These are phyloP conservation scores for Ceratocystis alfenasii DNA, from an alignment of 2,329 filamentous ascomycete genomes.

Conservation along the genomic window DNA sequence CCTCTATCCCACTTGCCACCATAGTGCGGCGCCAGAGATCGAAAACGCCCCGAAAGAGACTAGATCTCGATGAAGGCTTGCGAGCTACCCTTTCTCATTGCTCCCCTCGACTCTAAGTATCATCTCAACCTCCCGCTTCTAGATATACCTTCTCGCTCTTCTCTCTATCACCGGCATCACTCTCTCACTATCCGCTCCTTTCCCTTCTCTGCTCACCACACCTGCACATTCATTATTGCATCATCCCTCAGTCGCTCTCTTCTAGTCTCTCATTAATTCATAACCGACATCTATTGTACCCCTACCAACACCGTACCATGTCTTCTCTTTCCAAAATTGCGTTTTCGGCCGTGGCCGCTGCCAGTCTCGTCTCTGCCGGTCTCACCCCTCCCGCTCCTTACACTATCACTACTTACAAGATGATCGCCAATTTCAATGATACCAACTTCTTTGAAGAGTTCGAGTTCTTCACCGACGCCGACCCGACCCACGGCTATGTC, in stretches of 20 bases:
- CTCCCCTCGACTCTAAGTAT: not conserved
- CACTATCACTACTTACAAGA: constrained; percentile 30
- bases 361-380: constrained; percentile 12
- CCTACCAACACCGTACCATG: not conserved
- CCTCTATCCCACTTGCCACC: too few species aligned
- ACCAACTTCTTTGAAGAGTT: constrained; percentile 47
- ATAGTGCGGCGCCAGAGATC: not conserved
- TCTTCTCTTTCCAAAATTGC: constrained; percentile 17
- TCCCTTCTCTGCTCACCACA: not conserved
- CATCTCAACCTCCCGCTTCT: not conserved
- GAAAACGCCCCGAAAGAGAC: too few species aligned
- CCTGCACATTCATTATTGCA: not conserved
- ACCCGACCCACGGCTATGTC: constrained; percentile 68
- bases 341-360: constrained; percentile 12
- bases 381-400: not conserved
- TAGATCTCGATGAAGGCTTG: not conserved
- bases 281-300: not conserved
- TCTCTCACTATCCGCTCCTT: constrained; percentile 8
- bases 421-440: constrained; percentile 38
- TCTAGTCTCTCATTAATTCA: not conserved
- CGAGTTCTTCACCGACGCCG: constrained; percentile 43
- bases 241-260: not conserved
- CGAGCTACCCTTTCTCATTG: not conserved
- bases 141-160: not conserved
- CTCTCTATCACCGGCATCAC: not conserved